Percentiles rank a stretch among this genome's conserved stretches.
Evolutionary conservation across 108 stramenopile species (phyloP).

Genomic region (Stephanodiscus minutulus): DNA sequence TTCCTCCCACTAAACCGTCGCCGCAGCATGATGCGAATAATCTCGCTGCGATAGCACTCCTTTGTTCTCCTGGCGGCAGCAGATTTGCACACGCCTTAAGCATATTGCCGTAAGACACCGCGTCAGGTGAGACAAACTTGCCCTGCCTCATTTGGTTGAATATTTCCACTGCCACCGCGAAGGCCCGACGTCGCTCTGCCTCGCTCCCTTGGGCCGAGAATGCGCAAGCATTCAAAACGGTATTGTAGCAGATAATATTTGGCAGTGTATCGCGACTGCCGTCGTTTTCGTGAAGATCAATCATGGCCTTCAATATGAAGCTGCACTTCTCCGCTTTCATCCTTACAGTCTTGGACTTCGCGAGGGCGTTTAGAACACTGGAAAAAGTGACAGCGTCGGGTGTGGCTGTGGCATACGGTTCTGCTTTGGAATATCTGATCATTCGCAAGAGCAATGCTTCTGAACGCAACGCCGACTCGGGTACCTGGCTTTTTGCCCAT

Average conservation of each 20-base stretch:
- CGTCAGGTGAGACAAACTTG: conserved; percentile 48
- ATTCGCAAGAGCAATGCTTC: conserved; percentile 58
- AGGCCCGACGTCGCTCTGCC: conserved; percentile 50
- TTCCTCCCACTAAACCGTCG: conserved; percentile 62
- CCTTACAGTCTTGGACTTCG: conserved; percentile 59
- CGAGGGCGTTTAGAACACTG: conserved; percentile 63
- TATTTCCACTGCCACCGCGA: conserved; percentile 56
- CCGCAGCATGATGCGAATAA: conserved; percentile 56
- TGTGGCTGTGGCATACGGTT: conserved; percentile 36
- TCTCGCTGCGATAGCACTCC: conserved; percentile 56
- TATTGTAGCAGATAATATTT: conserved; percentile 60
- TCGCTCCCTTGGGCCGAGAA: conserved; percentile 57
- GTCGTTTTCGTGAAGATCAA: conserved; percentile 45
- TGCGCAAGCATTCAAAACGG: conserved; percentile 73
- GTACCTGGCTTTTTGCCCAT: conserved; percentile 50
- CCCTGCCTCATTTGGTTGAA: conserved; percentile 38
- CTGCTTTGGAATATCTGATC: conserved; percentile 46
- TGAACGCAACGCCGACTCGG: conserved; percentile 51
- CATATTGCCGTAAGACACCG: conserved; percentile 69
- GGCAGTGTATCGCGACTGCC: conserved; percentile 47
- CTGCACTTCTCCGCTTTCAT: conserved; percentile 49
- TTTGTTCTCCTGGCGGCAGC: conserved; percentile 51
- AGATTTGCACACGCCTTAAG: conserved; percentile 67
- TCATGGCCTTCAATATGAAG: conserved; percentile 46
- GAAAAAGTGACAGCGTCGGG: conserved; percentile 70